Evolutionary conservation across 345 rosid genomes (phyloP).

Genomic region (Stellera chamaejasme): DNA sequence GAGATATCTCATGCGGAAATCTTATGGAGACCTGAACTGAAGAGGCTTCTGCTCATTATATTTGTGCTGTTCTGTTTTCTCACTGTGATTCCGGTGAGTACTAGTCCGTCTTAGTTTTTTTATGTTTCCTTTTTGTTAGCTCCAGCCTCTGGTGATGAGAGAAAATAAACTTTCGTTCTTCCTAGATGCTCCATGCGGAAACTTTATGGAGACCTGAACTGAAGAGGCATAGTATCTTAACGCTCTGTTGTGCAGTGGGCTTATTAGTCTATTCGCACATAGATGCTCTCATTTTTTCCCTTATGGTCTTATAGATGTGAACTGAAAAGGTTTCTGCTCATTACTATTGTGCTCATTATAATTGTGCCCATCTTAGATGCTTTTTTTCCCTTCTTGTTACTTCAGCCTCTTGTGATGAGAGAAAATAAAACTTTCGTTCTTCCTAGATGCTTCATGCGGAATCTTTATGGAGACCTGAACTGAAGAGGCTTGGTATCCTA

Average conservation of each 20-base stretch:
- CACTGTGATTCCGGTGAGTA: neutral
- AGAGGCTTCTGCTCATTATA: conserved; percentile 15
- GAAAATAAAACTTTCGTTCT: conserved; percentile 26
- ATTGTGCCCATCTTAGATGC: no score
- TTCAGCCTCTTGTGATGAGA: conserved; percentile 29
- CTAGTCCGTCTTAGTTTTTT: no score
- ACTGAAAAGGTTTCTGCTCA: no score
- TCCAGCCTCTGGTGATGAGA: conserved; percentile 29
- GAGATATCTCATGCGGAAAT: conserved; percentile 25
- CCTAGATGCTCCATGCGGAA: conserved; percentile 32
- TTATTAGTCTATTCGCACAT: no score
- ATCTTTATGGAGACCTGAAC: conserved; percentile 46
- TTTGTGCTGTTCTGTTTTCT: neutral
- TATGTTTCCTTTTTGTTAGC: no score
- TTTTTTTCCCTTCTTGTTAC: neutral
- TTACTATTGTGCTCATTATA: no score
- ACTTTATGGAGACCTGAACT: conserved; percentile 48
- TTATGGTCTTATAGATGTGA: no score
- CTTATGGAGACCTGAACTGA: conserved; percentile 59
- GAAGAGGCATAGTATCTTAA: conserved; percentile 23
- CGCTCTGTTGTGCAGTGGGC: no score
- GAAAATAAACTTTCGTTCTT: conserved; percentile 28
- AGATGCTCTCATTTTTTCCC: no score
- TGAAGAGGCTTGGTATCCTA: conserved; percentile 26
- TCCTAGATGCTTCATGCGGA: conserved; percentile 32